Evolutionary conservation across 140 eudicot genomes (phyloP).

Genomic region (Anethum foeniculum): DNA sequence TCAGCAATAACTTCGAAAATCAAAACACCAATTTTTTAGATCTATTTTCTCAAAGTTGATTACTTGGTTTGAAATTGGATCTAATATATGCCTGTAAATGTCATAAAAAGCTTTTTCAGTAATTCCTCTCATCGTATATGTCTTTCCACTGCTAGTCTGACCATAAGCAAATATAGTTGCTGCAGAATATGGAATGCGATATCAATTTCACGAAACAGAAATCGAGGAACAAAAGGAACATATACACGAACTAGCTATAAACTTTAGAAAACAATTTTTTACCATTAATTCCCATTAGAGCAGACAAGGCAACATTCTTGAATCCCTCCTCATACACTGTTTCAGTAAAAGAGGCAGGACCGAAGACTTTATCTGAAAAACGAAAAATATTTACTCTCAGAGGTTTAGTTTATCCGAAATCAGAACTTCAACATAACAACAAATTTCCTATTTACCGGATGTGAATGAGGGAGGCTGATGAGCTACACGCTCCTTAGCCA

Average conservation of each 20-base stretch:
- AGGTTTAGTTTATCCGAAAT: neutral
- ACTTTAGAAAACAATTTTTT: neutral
- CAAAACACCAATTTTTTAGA: neutral
- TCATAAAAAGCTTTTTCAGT: slow-evolving; percentile 76
- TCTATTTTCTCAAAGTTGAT: neutral
- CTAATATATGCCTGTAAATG: slow-evolving; percentile 60
- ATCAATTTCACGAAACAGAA: slow-evolving; percentile 1
- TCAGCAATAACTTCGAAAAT: neutral
- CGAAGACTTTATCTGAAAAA: slow-evolving; percentile 79
- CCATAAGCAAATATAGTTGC: slow-evolving; percentile 95
- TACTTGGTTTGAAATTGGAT: slow-evolving; percentile 20
- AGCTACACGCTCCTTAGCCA: slow-evolving; percentile 48
- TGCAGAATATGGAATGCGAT: slow-evolving; percentile 14
- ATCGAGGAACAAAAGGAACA: neutral
- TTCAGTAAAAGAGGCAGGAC: slow-evolving; percentile 64
- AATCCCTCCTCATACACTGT: slow-evolving; percentile 84
- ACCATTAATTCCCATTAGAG: slow-evolving; percentile 96
- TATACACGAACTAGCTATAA: neutral
- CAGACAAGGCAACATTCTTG: slow-evolving; percentile 85
- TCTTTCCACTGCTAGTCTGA: slow-evolving; percentile 97
- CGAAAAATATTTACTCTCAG: slow-evolving; percentile 1
- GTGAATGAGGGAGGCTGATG: slow-evolving; percentile 60
- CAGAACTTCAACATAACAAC: neutral
- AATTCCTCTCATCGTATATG: slow-evolving; percentile 90
- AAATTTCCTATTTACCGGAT: slow-evolving; percentile 44